Conservation (phyloP, 495 filamentous ascomycete species). For the Penicillium lividum region DNA sequence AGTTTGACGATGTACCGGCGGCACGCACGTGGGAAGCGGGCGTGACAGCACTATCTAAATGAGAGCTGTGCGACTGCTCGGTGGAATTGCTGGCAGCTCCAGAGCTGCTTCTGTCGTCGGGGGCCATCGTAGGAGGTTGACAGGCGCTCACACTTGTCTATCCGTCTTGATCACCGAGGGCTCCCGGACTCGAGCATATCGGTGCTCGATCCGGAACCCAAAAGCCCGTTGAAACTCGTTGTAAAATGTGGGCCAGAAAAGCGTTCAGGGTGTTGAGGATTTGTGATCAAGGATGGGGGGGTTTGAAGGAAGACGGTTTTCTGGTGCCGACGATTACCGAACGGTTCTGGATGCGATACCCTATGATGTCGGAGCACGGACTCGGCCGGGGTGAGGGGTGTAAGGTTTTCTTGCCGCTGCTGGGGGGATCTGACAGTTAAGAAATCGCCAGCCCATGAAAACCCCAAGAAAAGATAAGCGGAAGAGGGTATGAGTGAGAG, state of each 20-base stretch:
- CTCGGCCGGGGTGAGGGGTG: slow-evolving; percentile 32
- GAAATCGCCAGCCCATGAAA: slow-evolving; percentile 17
- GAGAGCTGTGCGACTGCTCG: slow-evolving; percentile 28
- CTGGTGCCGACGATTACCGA: slow-evolving; percentile 37
- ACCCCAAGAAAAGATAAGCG: slow-evolving; percentile 8
- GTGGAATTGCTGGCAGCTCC: slow-evolving; percentile 33
- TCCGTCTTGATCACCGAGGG: slow-evolving; percentile 47
- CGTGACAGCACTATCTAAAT: slow-evolving; percentile 23
- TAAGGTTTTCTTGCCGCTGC: slow-evolving; percentile 17
- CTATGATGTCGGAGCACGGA: slow-evolving; percentile 40
- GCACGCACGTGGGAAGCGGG: slow-evolving; percentile 21
- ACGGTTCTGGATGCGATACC: slow-evolving; percentile 31
- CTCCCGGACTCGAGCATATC: slow-evolving; percentile 51
- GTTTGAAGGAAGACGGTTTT: slow-evolving; percentile 17
- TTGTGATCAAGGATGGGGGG: slow-evolving; percentile 7
- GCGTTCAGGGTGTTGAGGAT: slow-evolving; percentile 4
- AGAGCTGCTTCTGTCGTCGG: slow-evolving; percentile 36
- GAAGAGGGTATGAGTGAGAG: slow-evolving; percentile 10
- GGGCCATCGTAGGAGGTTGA: slow-evolving; percentile 36
- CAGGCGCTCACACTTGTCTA: slow-evolving; percentile 43
- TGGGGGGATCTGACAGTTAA: slow-evolving; percentile 17
- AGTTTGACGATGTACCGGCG: slow-evolving; percentile 23
- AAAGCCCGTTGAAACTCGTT: slow-evolving; percentile 22
- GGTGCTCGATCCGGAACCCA: slow-evolving; percentile 50
- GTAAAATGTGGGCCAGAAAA: slow-evolving; percentile 9